Percentiles rank a stretch among this genome's conserved stretches.
These are phyloP conservation scores for Bipolaris oryzae DNA, from an alignment of 2,329 filamentous ascomycete genomes.

Conservation along the genomic window DNA sequence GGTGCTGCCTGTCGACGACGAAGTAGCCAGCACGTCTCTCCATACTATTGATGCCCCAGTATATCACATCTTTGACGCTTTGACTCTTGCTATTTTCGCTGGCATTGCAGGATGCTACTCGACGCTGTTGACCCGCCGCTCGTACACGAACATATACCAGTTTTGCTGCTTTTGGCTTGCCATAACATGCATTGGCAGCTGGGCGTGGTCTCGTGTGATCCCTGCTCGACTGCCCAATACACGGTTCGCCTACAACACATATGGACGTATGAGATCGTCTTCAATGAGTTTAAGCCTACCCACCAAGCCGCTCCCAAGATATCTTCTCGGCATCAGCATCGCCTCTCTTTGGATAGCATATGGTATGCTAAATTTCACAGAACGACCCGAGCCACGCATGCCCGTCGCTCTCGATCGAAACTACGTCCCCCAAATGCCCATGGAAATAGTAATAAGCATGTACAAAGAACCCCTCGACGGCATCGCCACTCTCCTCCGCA, in stretches of 20 bases:
- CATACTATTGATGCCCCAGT: slow-evolving; percentile 1
- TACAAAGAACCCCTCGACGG: slow-evolving; percentile 42
- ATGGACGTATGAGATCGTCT: not conserved
- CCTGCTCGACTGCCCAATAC: not conserved
- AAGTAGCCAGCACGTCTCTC: not conserved
- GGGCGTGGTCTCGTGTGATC: not conserved
- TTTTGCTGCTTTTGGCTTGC: slow-evolving; percentile 21
- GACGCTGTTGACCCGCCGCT: slow-evolving; percentile 22
- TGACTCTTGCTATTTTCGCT: slow-evolving; percentile 17
- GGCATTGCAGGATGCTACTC: slow-evolving; percentile 21
- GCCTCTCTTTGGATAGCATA: slow-evolving; percentile 19
- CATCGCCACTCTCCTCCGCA: slow-evolving; percentile 26
- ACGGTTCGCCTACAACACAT: not conserved
- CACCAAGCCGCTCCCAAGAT: not conserved
- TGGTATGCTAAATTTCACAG: slow-evolving; percentile 23
- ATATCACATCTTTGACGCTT: slow-evolving; percentile 7
- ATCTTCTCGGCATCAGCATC: slow-evolving; percentile 10
- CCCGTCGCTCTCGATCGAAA: slow-evolving; percentile 17
- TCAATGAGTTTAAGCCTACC: not conserved
- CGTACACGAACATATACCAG: slow-evolving; percentile 25
- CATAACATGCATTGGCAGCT: slow-evolving; percentile 9
- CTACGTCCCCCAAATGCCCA: slow-evolving; percentile 26
- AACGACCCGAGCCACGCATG: slow-evolving; percentile 1
- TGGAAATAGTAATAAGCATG: slow-evolving; percentile 49
- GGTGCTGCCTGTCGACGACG: slow-evolving; percentile 18